A percentile compares a stretch with the other conserved stretches of the same genome.
phyloP scores from a whole-genome alignment of 2,329 filamentous ascomycete genomes.

The Ambrosiella xylebori region DNA sequence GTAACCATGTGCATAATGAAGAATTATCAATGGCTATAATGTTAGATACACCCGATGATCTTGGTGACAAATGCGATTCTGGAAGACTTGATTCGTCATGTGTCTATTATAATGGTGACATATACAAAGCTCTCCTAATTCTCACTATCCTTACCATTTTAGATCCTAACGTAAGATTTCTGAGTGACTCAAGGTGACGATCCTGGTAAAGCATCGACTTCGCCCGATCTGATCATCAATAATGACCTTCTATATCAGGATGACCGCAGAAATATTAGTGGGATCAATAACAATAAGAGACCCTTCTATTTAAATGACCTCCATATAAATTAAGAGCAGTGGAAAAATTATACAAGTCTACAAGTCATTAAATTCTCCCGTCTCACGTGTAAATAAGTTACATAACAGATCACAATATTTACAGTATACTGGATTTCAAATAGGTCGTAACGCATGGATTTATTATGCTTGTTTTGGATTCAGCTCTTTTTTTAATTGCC shows the following conservation, averaged over 20 bases:
- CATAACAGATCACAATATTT: too few species aligned
- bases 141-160: neutral
- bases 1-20: constrained; percentile 18
- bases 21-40: neutral
- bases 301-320: too few species aligned
- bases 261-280: too few species aligned
- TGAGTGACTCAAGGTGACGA: neutral
- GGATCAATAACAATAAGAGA: too few species aligned
- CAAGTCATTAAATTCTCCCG: too few species aligned
- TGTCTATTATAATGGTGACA: neutral
- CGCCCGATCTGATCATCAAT: too few species aligned
- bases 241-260: too few species aligned
- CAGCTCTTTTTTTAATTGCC: constrained; percentile 14
- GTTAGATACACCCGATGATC: neutral
- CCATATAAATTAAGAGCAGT: too few species aligned
- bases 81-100: too few species aligned
- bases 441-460: neutral
- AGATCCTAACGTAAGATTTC: neutral
- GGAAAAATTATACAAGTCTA: too few species aligned
- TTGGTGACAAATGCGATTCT: too few species aligned
- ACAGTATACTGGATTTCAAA: neutral
- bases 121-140: neutral
- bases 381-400: too few species aligned
- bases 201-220: neutral
- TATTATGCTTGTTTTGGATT: constrained; percentile 13